These are phyloP conservation scores for Saccharomyces hybrid DNA, from an alignment of 1,139 yeast species.

Conservation along the genomic window DNA sequence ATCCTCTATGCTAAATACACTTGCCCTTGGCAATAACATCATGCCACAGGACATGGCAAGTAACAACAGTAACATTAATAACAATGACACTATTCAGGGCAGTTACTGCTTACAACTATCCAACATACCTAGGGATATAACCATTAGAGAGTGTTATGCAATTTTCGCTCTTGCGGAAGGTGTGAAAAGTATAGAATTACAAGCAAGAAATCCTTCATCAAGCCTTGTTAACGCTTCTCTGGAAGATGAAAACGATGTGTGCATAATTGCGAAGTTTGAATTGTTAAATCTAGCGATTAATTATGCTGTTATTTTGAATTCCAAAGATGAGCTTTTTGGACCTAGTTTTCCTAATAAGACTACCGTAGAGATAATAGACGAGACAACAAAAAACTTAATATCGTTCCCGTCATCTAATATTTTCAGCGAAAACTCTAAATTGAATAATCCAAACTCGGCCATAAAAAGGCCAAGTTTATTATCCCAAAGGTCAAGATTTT, in stretches of 20 bases:
- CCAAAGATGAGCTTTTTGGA: slow-evolving; percentile 56
- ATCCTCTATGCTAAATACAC: slow-evolving; percentile 25
- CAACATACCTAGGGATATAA: slow-evolving; percentile 65
- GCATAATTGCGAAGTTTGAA: slow-evolving; percentile 55
- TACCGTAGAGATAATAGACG: slow-evolving; percentile 45
- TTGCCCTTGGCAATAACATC: slow-evolving; percentile 14
- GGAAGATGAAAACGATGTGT: slow-evolving; percentile 10
- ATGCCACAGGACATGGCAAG: not conserved
- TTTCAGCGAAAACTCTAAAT: slow-evolving; percentile 10
- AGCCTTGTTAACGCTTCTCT: not conserved
- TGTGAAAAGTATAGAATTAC: slow-evolving; percentile 56
- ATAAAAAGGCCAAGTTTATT: slow-evolving; percentile 46
- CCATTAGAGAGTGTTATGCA: slow-evolving; percentile 67
- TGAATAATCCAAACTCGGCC: slow-evolving; percentile 31
- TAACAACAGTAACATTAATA: not conserved
- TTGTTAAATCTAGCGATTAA: slow-evolving; percentile 59
- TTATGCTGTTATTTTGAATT: slow-evolving; percentile 61
- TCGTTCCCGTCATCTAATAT: slow-evolving; percentile 16
- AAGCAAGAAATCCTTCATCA: slow-evolving; percentile 18
- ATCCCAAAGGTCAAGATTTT: slow-evolving; percentile 57
- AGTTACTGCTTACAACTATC: slow-evolving; percentile 34
- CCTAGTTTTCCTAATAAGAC: slow-evolving; percentile 43
- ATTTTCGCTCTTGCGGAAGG: slow-evolving; percentile 77
- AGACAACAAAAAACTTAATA: slow-evolving; percentile 25
- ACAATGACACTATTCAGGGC: slow-evolving; percentile 9